Percentiles rank a stretch among this genome's conserved stretches.
phyloP scores from a whole-genome alignment of 192 early-diverging fungal genomes.

The Mortierella hygrophila region DNA sequence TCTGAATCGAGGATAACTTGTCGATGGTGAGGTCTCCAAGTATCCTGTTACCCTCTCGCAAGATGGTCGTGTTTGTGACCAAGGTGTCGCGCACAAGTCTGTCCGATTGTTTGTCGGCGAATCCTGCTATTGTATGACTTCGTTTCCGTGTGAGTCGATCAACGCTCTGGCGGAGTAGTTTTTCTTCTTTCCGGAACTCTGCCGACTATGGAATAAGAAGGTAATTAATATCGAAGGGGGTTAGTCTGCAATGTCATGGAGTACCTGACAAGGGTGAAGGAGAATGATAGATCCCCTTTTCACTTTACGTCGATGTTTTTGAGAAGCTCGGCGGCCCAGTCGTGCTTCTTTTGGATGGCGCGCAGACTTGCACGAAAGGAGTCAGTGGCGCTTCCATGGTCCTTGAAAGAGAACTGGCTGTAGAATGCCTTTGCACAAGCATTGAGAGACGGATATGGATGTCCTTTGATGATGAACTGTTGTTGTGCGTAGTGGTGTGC shows the following conservation, averaged over 20 bases:
- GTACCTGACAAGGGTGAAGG: background rate
- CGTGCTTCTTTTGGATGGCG: background rate
- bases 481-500: background rate
- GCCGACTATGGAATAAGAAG: background rate
- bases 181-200: background rate
- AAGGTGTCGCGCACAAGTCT: background rate
- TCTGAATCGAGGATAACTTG: background rate
- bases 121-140: background rate
- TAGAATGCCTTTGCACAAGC: background rate
- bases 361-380: background rate
- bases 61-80: background rate
- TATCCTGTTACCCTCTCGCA: background rate
- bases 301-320: background rate
- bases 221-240: background rate
- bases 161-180: background rate
- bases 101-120: background rate
- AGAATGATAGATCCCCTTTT: too few relatives aligned
- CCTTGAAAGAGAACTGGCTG: background rate
- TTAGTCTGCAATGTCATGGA: background rate
- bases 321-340: background rate
- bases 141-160: background rate
- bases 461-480: background rate
- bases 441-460: background rate
- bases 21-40: background rate
- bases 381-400: background rate